A percentile compares a stretch with the other conserved stretches of the same genome.
phyloP scores from a whole-genome alignment of 2,329 filamentous ascomycete species.

The Plectosphaerella cucumerina region DNA sequence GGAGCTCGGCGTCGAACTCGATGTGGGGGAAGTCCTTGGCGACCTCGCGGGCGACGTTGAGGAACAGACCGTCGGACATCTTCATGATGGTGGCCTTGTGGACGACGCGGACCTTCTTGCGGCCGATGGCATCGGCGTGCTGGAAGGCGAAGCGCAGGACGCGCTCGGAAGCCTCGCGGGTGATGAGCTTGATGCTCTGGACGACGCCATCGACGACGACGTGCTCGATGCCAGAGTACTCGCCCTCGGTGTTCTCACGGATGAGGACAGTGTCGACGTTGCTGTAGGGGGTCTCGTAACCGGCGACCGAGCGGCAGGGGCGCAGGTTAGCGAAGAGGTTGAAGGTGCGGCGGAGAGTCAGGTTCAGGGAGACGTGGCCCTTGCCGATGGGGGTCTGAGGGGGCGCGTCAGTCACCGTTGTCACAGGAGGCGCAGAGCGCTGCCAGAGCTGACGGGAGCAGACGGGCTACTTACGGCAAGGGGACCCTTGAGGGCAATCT shows the following conservation, averaged over 20 bases:
- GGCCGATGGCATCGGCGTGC: slow-evolving; percentile 88
- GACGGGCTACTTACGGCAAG: slow-evolving; percentile 66
- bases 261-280: slow-evolving; percentile 98
- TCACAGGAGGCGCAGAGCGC: too few species aligned
- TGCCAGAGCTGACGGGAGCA: neutral
- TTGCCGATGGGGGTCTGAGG: slow-evolving; percentile 90
- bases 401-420: neutral
- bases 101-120: slow-evolving; percentile 94
- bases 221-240: slow-evolving; percentile 99
- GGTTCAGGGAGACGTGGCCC: slow-evolving; percentile 97
- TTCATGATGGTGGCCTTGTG: slow-evolving; percentile 99
- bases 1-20: slow-evolving; percentile 94
- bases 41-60: slow-evolving; percentile 78
- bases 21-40: slow-evolving; percentile 94
- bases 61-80: slow-evolving; percentile 98
- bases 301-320: slow-evolving; percentile 94
- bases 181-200: slow-evolving; percentile 99
- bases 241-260: slow-evolving; percentile 99
- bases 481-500: slow-evolving; percentile 96
- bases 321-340: slow-evolving; percentile 99
- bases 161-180: slow-evolving; percentile 87
- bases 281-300: slow-evolving; percentile 95
- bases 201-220: slow-evolving; percentile 96
- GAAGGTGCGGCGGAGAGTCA: slow-evolving; percentile 97
- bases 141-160: slow-evolving; percentile 98